These are phyloP conservation scores for Funneliformis mosseae DNA, from an alignment of 192 early-diverging fungal species.

Conservation along the genomic window DNA sequence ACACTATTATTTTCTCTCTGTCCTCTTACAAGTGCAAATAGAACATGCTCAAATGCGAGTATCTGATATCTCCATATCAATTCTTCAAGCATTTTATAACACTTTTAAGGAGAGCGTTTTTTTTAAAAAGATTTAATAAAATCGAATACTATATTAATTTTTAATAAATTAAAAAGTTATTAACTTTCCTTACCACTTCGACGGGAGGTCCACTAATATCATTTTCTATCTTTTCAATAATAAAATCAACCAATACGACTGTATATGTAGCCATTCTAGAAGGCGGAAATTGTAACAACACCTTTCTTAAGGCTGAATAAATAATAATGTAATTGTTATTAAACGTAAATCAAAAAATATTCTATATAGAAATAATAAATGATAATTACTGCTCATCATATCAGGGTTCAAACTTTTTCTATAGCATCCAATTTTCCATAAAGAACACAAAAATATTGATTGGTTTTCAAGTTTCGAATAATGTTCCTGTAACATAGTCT, in stretches of 20 bases:
- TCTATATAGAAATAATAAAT: neutral
- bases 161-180: too few relatives aligned
- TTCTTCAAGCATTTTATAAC: constrained; percentile 54
- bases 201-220: constrained; percentile 13
- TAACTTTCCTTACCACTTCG: constrained; percentile 38
- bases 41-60: constrained; percentile 67
- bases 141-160: too few relatives aligned
- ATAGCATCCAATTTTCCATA: constrained; percentile 61
- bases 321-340: neutral
- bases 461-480: constrained; percentile 65
- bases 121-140: neutral
- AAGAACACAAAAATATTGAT: constrained; percentile 63
- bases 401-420: constrained; percentile 34
- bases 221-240: constrained; percentile 48
- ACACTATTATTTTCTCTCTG: constrained; percentile 53
- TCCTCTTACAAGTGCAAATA: constrained; percentile 68
- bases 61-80: constrained; percentile 74
- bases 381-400: constrained; percentile 11
- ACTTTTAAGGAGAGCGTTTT: constrained; percentile 4
- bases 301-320: constrained; percentile 57
- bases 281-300: constrained; percentile 69
- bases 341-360: neutral
- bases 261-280: constrained; percentile 72
- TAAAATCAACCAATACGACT: constrained; percentile 67
- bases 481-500: constrained; percentile 45